phyloP scores from a whole-genome alignment of 192 early-diverging fungal genomes.

The Anaeromyces robustus region DNA sequence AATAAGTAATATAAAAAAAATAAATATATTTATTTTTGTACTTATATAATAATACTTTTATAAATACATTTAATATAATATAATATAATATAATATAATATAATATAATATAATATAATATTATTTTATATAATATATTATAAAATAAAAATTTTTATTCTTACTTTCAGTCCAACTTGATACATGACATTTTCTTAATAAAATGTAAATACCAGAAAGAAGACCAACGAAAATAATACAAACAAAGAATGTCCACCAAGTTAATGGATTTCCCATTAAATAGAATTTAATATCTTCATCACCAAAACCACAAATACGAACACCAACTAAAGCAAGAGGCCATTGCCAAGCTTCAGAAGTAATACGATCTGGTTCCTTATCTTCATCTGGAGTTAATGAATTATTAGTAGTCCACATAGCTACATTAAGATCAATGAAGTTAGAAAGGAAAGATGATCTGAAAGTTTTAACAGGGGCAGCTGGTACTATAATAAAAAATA shows the following conservation, averaged over 20 bases:
- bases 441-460: conserved; percentile 58
- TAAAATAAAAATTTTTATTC: too few relatives aligned
- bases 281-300: conserved; percentile 75
- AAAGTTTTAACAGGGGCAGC: conserved; percentile 40
- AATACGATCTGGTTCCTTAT: conserved; percentile 68
- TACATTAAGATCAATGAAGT: conserved; percentile 80
- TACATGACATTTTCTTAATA: background rate
- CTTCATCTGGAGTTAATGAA: conserved; percentile 76
- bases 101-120: too few relatives aligned
- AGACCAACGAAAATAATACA: conserved; percentile 30
- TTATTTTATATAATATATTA: too few relatives aligned
- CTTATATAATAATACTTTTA: too few relatives aligned
- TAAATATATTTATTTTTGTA: too few relatives aligned
- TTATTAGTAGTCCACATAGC: conserved; percentile 97
- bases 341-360: conserved; percentile 73
- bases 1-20: too few relatives aligned
- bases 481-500: conserved; percentile 51
- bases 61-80: too few relatives aligned
- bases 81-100: too few relatives aligned
- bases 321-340: conserved; percentile 70
- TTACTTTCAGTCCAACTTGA: background rate
- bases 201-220: conserved; percentile 23
- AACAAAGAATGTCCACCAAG: conserved; percentile 67
- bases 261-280: conserved; percentile 79
- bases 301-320: conserved; percentile 89